Evolutionary conservation across 441 rosid genomes (phyloP).

Genomic region (Macaranga tanarius): DNA sequence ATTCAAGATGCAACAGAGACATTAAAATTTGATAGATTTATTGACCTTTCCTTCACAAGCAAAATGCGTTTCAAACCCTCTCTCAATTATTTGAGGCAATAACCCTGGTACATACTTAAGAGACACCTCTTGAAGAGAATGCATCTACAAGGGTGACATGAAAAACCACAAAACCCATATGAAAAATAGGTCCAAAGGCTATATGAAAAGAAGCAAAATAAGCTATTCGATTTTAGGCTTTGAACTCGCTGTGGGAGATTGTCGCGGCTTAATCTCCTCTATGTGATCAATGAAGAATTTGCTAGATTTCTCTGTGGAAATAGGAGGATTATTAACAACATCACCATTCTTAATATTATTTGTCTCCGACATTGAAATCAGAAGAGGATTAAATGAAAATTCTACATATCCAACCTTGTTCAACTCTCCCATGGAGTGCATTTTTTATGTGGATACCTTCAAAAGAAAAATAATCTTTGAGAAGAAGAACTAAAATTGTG

Average conservation of each 20-base stretch:
- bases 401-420: slow-evolving; percentile 27
- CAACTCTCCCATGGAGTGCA: too few relatives aligned
- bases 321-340: not conserved
- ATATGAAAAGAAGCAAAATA: slow-evolving; percentile 23
- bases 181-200: not conserved
- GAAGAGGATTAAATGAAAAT: slow-evolving; percentile 36
- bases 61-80: too few relatives aligned
- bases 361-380: slow-evolving; percentile 18
- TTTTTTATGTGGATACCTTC: too few relatives aligned
- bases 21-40: slow-evolving; percentile 52
- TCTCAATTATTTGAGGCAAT: too few relatives aligned
- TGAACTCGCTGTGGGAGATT: not conserved
- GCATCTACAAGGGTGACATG: not conserved
- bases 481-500: slow-evolving; percentile 86
- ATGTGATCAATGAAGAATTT: slow-evolving; percentile 23
- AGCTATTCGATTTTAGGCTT: slow-evolving; percentile 13
- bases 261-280: slow-evolving; percentile 22
- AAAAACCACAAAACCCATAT: not conserved
- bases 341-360: not conserved
- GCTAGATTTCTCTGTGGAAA: slow-evolving; percentile 25
- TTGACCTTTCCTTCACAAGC: too few relatives aligned
- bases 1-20: slow-evolving; percentile 51
- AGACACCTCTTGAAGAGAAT: too few relatives aligned
- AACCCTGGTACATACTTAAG: too few relatives aligned
- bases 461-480: too few relatives aligned